Percentiles rank a stretch among this genome's conserved stretches.
Conservation (phyloP, 129 eudicot genomes). For the Flaveria linearis region DNA sequence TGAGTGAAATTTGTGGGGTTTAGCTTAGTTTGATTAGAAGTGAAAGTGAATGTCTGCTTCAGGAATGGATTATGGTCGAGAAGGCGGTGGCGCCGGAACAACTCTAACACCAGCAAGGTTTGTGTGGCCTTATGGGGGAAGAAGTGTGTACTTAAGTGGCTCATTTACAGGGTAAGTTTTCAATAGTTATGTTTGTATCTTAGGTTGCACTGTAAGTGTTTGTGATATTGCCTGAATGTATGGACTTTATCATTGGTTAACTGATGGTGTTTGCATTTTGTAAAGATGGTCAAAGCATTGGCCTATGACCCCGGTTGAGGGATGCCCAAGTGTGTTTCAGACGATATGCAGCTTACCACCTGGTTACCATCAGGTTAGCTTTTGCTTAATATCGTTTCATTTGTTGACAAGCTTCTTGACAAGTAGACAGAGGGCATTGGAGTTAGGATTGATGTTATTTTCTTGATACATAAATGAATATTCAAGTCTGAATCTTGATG, state of each 20-base stretch:
- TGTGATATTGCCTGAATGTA: conserved; percentile 21
- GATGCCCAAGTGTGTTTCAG: conserved; percentile 85
- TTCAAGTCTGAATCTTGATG: conserved; percentile 19
- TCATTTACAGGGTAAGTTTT: conserved; percentile 81
- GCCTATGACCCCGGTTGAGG: conserved; percentile 92
- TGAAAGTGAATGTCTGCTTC: conserved; percentile 44
- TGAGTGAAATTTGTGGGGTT: conserved; percentile 14
- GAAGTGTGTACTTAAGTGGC: conserved; percentile 74
- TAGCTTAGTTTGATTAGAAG: conserved; percentile 24
- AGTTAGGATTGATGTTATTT: conserved; percentile 7
- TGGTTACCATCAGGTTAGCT: conserved; percentile 84
- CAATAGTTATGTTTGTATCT: neutral
- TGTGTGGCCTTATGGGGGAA: conserved; percentile 96
- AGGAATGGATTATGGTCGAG: conserved; percentile 67
- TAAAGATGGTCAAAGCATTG: conserved; percentile 83
- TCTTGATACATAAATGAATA: neutral
- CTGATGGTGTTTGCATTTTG: conserved; percentile 7
- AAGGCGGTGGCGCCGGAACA: conserved; percentile 48
- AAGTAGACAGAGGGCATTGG: neutral
- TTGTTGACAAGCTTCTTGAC: neutral
- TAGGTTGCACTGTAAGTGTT: conserved; percentile 20
- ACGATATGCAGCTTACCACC: conserved; percentile 83
- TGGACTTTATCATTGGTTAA: neutral
- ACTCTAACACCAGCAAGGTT: conserved; percentile 65
- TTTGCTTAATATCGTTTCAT: neutral